Evolutionary conservation across 2,329 filamentous ascomycete species (phyloP).

Genomic region (Phaeosphaeria sp.): DNA sequence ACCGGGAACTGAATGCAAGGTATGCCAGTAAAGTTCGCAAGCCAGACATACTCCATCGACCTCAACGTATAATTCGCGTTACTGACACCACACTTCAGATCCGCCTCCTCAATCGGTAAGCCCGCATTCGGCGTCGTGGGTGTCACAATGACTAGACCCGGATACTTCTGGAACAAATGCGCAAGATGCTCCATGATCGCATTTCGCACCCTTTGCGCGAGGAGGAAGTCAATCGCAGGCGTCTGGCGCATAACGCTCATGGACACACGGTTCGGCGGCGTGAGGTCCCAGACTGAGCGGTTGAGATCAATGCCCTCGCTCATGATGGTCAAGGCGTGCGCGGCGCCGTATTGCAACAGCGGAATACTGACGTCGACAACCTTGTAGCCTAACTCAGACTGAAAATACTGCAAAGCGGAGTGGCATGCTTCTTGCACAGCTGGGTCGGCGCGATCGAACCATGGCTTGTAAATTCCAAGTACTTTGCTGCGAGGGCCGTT

Average conservation of each 20-base stretch:
- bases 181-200: conserved; percentile 82
- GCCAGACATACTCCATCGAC: conserved; percentile 85
- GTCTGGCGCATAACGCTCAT: conserved; percentile 70
- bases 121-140: conserved; percentile 79
- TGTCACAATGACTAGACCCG: conserved; percentile 78
- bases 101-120: conserved; percentile 73
- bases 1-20: conserved; percentile 78
- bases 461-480: conserved; percentile 73
- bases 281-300: conserved; percentile 63
- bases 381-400: conserved; percentile 59
- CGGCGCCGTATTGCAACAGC: conserved; percentile 73
- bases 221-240: conserved; percentile 72
- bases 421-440: conserved; percentile 69
- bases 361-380: conserved; percentile 70
- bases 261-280: conserved; percentile 73
- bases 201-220: conserved; percentile 74
- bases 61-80: conserved; percentile 76
- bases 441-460: conserved; percentile 73
- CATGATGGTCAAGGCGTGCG: conserved; percentile 80
- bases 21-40: conserved; percentile 82
- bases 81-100: conserved; percentile 68
- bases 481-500: conserved; percentile 57
- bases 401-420: conserved; percentile 66
- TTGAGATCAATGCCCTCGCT: conserved; percentile 66
- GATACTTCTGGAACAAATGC: conserved; percentile 71